Evolutionary conservation across 2,329 filamentous ascomycete species (phyloP).

Genomic region (Graphilbum ipis-grandicollis): DNA sequence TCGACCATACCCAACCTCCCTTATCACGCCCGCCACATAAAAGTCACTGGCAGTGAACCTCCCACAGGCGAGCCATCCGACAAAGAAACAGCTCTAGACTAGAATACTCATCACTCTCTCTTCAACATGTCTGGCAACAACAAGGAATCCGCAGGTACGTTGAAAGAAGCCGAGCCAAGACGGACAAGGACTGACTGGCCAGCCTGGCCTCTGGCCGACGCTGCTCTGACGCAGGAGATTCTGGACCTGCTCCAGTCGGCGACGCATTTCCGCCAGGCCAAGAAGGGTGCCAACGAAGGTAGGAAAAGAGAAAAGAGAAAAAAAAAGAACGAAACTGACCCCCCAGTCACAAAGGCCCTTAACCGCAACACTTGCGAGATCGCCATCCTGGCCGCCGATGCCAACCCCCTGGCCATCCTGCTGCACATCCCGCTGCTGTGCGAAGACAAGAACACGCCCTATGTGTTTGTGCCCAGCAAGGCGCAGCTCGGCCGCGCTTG

Average conservation of each 20-base stretch:
- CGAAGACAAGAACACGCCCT: slow-evolving; percentile 52
- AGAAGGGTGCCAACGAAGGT: slow-evolving; percentile 73
- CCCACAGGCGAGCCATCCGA: slow-evolving; percentile 9
- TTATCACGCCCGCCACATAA: too few species aligned
- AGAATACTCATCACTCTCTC: not conserved
- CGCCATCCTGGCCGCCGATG: slow-evolving; percentile 79
- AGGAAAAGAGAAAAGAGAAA: too few species aligned
- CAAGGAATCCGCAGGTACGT: slow-evolving; percentile 7
- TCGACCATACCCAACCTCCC: not conserved
- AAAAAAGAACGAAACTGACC: too few species aligned
- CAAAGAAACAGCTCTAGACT: too few species aligned
- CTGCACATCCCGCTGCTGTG: slow-evolving; percentile 77
- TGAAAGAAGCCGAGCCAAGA: not conserved
- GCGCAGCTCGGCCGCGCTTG: slow-evolving; percentile 51
- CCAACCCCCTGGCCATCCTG: slow-evolving; percentile 70
- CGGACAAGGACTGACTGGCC: not conserved
- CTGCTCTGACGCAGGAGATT: slow-evolving; percentile 39
- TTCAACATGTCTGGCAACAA: slow-evolving; percentile 4
- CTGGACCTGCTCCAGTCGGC: slow-evolving; percentile 66
- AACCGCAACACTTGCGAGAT: slow-evolving; percentile 85
- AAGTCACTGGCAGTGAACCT: slow-evolving; percentile 10
- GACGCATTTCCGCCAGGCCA: slow-evolving; percentile 54
- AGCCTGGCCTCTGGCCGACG: slow-evolving; percentile 13
- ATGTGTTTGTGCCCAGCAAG: slow-evolving; percentile 12
- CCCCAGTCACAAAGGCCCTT: slow-evolving; percentile 66